Conservation (phyloP, 2,329 filamentous ascomycete genomes). For the Drechmeria coniospora region DNA sequence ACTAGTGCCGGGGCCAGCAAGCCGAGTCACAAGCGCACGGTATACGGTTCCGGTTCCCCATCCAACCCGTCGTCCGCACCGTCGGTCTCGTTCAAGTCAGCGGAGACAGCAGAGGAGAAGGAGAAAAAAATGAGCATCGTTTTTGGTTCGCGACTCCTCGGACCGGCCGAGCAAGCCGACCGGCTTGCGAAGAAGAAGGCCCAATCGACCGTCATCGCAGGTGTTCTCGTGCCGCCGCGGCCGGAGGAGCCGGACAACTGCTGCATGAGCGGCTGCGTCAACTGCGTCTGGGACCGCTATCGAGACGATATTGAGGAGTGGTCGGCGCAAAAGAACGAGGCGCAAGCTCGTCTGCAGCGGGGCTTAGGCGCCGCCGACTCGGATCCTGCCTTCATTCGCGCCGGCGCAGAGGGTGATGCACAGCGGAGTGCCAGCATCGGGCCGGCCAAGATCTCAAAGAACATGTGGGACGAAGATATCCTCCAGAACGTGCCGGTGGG, state of each 20-base stretch:
- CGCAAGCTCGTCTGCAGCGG: conserved; percentile 34
- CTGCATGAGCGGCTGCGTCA: conserved; percentile 97
- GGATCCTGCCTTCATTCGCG: too few relatives aligned
- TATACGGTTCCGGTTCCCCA: conserved; percentile 4
- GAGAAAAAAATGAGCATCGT: conserved; percentile 58
- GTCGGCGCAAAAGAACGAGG: conserved; percentile 50
- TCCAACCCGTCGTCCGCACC: conserved; percentile 2
- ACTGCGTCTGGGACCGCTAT: conserved; percentile 91
- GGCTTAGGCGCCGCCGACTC: conserved; percentile 52
- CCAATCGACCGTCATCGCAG: conserved; percentile 53
- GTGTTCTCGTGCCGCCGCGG: conserved; percentile 66
- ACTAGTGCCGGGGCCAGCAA: too few relatives aligned
- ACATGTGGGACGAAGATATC: conserved; percentile 48
- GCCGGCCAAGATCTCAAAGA: conserved; percentile 27
- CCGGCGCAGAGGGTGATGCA: conserved; percentile 55
- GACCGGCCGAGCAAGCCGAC: conserved; percentile 52
- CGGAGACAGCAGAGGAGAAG: conserved; percentile 33
- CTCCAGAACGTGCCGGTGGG: conserved; percentile 77
- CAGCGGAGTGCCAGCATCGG: conserved; percentile 39
- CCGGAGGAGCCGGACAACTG: conserved; percentile 93
- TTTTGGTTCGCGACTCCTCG: conserved; percentile 67
- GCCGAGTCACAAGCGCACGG: conserved; percentile 12
- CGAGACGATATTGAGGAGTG: conserved; percentile 88
- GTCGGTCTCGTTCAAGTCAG: conserved; percentile 5
- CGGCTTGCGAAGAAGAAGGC: conserved; percentile 41